These are phyloP conservation scores for Parastagonospora avenae DNA, from an alignment of 2,329 filamentous ascomycete genomes.

Conservation along the genomic window DNA sequence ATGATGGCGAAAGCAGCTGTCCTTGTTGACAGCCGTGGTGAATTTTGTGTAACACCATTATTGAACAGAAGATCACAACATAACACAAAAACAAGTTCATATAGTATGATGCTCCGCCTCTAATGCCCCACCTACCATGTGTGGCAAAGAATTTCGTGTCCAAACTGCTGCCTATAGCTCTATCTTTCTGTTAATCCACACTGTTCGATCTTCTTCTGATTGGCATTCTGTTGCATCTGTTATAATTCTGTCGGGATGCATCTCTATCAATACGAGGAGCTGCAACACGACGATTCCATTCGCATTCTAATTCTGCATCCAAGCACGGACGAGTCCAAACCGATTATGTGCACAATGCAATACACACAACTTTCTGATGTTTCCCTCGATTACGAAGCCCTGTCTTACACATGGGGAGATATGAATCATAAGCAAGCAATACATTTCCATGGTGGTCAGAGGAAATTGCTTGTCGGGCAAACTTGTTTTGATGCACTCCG, in stretches of 20 bases:
- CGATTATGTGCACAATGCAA: constrained; percentile 10
- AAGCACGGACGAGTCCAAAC: constrained; percentile 3
- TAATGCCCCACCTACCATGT: too few relatives aligned
- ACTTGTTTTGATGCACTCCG: constrained; percentile 11
- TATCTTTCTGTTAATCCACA: too few relatives aligned
- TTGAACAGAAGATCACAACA: too few relatives aligned
- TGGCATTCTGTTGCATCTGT: too few relatives aligned
- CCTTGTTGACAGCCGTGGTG: too few relatives aligned
- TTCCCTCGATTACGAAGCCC: not conserved
- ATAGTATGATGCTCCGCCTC: too few relatives aligned
- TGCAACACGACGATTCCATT: constrained; percentile 9
- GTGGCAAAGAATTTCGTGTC: too few relatives aligned
- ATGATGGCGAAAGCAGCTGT: too few relatives aligned
- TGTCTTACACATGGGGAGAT: constrained; percentile 1
- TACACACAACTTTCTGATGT: constrained; percentile 2
- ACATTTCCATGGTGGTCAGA: constrained; percentile 1
- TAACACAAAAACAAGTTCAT: too few relatives aligned
- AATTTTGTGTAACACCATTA: too few relatives aligned
- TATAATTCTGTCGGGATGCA: not conserved
- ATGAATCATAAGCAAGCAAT: constrained; percentile 1
- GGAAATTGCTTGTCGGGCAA: constrained; percentile 1
- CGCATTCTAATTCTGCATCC: constrained; percentile 10
- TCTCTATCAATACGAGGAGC: constrained; percentile 5
- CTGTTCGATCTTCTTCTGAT: too few relatives aligned
- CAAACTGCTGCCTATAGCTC: too few relatives aligned